Base-by-base conservation (phyloP, 345 rosid species). In the Pistacia integerrima region DNA sequence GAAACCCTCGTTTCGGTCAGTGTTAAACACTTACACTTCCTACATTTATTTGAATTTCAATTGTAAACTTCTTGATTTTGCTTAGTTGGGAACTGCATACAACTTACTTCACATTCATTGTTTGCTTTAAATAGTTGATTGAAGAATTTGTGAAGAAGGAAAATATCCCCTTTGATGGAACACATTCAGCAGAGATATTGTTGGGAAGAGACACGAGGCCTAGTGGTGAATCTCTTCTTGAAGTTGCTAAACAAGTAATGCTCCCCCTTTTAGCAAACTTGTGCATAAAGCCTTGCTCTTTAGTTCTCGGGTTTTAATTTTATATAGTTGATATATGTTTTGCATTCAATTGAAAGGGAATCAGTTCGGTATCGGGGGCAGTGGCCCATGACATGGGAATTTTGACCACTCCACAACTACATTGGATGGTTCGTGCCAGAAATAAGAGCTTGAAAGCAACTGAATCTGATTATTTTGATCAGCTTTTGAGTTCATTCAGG, bases 131-230 rank as follows among this genome's bases (percentile, higher is more conserved):
- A 56, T 82, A 91, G 94, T 76, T 93, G 75, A 89, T 93, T 7
- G 76, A 56, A 65, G 91, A 85, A 36, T 95, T 93, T 76, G 73
- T 88, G 51, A 84, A 84, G 82, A 90, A 87, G 74, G 98, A 93
- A 72, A 82, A 70, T 11, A 92, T 95, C 69, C 12, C 38, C 10
- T 80, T 93, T 22, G 86, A 76, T 78, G 91, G 96, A 78, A 65
- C 30, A 18, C 54, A 69, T 66, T 52, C 85, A 0, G 90, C 91
- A 20, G 90, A 90, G 88, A 80, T 95, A 16, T 82, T 87, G 84
- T 67, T 95, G 83, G 99, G 93, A 30, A 92, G 99, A 76, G 98
- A 95, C 80, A 93, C 97, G 58, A 86, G 99, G 76, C 99, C 99
- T 64, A 95, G 99, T 73, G 99, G 99, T 38, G 97, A 86, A 79